These are phyloP conservation scores for Paramecium caudatum DNA, from an alignment of 73 alveolate genomes.

Conservation along the genomic window DNA sequence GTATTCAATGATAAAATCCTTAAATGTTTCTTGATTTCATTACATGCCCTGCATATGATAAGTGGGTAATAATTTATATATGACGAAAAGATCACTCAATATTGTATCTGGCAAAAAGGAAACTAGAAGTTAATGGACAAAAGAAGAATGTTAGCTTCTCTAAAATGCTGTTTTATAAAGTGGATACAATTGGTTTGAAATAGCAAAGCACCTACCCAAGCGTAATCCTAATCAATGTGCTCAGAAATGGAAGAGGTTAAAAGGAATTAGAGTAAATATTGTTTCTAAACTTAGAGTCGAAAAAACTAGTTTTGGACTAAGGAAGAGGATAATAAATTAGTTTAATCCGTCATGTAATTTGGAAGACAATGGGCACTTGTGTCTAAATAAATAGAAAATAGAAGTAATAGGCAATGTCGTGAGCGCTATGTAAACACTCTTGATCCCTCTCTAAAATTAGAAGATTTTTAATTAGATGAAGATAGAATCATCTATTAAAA, in stretches of 20 bases:
- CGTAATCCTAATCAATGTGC: conserved; percentile 41
- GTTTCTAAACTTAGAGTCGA: background rate
- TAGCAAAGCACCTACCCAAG: background rate
- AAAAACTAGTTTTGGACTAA: background rate
- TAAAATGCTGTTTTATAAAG: no score
- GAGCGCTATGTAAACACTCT: background rate
- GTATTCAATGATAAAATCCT: no score
- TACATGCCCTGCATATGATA: no score
- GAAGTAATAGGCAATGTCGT: background rate
- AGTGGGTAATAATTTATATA: no score
- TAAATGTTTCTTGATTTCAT: no score
- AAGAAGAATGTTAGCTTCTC: no score
- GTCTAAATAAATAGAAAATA: background rate
- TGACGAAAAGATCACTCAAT: no score
- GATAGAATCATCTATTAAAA: background rate
- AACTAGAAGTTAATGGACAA: no score
- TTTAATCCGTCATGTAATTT: background rate
- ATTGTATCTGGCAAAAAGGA: no score
- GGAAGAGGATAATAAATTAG: background rate
- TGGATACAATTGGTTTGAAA: conserved; percentile 31
- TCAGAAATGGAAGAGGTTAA: conserved; percentile 7
- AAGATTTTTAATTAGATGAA: background rate
- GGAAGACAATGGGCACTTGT: conserved; percentile 5
- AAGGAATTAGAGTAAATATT: background rate
- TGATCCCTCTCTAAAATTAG: background rate